phyloP scores from a whole-genome alignment of 306 rosid species.

The Vicia villosa region DNA sequence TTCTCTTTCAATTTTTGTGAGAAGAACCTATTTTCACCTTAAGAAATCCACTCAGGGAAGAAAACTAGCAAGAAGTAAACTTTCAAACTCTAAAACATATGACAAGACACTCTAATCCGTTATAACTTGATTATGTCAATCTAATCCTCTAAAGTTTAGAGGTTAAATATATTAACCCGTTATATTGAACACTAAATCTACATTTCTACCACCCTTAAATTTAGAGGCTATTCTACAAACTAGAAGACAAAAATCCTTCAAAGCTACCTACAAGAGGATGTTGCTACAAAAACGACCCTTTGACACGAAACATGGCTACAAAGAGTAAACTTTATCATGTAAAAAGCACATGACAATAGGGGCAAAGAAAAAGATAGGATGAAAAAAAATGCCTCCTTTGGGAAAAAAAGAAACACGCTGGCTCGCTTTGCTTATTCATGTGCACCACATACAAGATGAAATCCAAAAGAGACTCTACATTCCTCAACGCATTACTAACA shows the following conservation, averaged over 20 bases:
- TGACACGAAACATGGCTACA: slow-evolving; percentile 19
- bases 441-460: slow-evolving; percentile 24
- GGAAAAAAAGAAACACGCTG: slow-evolving; percentile 9
- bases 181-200: no score
- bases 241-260: slow-evolving; percentile 13
- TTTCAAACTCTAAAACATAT: no score
- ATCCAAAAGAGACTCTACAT: slow-evolving; percentile 19
- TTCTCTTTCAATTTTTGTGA: neutral
- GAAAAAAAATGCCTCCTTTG: neutral
- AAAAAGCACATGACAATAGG: neutral
- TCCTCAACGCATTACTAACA: slow-evolving; percentile 25
- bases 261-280: slow-evolving; percentile 8
- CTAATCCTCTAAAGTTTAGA: no score
- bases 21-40: no score
- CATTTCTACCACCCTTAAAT: neutral
- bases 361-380: neutral
- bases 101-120: no score
- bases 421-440: slow-evolving; percentile 25
- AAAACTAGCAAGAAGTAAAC: no score
- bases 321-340: neutral
- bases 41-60: no score
- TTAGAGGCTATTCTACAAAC: slow-evolving; percentile 9
- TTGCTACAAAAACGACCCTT: slow-evolving; percentile 15
- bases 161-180: no score
- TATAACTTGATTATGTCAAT: no score